Conservation (phyloP, 2,329 filamentous ascomycete species). For the Ophiosphaerella herpotricha region DNA sequence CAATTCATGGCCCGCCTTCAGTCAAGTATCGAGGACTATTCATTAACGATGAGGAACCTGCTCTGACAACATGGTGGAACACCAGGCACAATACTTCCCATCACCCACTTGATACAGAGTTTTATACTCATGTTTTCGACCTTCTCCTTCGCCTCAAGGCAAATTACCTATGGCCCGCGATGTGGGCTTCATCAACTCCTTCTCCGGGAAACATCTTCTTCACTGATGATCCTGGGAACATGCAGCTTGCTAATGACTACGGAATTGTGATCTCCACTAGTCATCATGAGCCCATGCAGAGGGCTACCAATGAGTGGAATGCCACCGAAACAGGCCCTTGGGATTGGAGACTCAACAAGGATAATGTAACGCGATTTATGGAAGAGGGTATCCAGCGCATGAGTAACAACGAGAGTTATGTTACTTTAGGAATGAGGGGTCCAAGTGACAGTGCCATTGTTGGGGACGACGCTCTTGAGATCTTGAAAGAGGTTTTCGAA, state of each 20-base stretch:
- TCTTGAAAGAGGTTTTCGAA: constrained; percentile 18
- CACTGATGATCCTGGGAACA: constrained; percentile 23
- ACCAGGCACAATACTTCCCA: constrained; percentile 12
- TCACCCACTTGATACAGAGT: constrained; percentile 9
- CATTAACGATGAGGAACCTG: constrained; percentile 69
- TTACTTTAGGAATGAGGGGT: constrained; percentile 17
- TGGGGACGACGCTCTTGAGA: constrained; percentile 7
- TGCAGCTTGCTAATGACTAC: constrained; percentile 22
- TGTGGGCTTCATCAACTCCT: constrained; percentile 22
- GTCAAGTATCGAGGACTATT: constrained; percentile 70
- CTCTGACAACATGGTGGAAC: constrained; percentile 66
- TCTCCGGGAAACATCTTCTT: constrained; percentile 24
- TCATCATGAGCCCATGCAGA: constrained; percentile 25
- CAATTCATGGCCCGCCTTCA: constrained; percentile 59
- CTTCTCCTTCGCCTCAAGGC: constrained; percentile 14
- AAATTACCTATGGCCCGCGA: constrained; percentile 29
- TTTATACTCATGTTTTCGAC: constrained; percentile 17
- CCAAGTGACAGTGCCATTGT: constrained; percentile 8
- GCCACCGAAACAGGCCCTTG: constrained; percentile 6
- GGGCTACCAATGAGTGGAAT: constrained; percentile 23
- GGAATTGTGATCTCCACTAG: constrained; percentile 25
- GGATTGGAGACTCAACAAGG: constrained; percentile 15
- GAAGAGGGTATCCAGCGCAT: constrained; percentile 9
- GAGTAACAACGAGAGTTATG: constrained; percentile 8
- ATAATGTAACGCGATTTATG: constrained; percentile 11